Evolutionary conservation across 805 yeast genomes (phyloP).

Genomic region (Citeromyces nyonsensis): DNA sequence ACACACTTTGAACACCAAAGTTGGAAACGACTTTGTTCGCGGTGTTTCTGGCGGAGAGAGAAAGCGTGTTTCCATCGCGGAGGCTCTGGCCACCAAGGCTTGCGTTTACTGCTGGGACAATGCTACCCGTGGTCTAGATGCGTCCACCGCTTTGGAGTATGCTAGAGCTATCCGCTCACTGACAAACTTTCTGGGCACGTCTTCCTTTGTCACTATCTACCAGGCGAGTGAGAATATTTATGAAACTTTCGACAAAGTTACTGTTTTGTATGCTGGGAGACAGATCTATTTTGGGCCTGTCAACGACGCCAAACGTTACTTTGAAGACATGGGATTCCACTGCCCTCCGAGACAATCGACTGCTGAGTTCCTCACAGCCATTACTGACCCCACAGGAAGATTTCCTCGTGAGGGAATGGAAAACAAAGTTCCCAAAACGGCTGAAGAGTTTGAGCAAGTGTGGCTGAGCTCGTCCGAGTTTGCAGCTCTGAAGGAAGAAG

Average conservation of each 20-base stretch:
- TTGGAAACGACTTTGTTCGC: conserved; percentile 29
- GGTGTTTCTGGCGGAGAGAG: conserved; percentile 80
- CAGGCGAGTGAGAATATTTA: conserved; percentile 56
- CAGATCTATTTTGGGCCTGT: conserved; percentile 50
- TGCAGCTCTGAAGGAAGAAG: conserved; percentile 16
- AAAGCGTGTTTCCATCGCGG: conserved; percentile 74
- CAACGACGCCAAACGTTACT: conserved; percentile 34
- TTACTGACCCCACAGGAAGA: conserved; percentile 55
- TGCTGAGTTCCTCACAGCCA: conserved; percentile 56
- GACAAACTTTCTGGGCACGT: conserved; percentile 33
- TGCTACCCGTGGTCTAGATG: conserved; percentile 75
- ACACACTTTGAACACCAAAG: conserved; percentile 35
- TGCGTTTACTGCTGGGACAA: conserved; percentile 63
- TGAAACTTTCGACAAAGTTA: conserved; percentile 44
- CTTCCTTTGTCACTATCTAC: conserved; percentile 55
- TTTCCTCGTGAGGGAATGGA: conserved; percentile 29
- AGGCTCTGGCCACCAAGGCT: conserved; percentile 53
- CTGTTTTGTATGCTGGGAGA: conserved; percentile 38
- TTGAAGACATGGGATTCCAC: conserved; percentile 46
- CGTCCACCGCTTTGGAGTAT: conserved; percentile 72
- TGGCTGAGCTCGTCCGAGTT: conserved; percentile 41
- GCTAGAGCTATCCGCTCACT: conserved; percentile 48
- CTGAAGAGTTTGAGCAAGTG: conserved; percentile 41
- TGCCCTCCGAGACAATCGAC: conserved; percentile 55
- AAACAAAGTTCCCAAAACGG: conserved; percentile 37